Conservation (phyloP, 345 rosid genomes). For the Salix udensis region DNA sequence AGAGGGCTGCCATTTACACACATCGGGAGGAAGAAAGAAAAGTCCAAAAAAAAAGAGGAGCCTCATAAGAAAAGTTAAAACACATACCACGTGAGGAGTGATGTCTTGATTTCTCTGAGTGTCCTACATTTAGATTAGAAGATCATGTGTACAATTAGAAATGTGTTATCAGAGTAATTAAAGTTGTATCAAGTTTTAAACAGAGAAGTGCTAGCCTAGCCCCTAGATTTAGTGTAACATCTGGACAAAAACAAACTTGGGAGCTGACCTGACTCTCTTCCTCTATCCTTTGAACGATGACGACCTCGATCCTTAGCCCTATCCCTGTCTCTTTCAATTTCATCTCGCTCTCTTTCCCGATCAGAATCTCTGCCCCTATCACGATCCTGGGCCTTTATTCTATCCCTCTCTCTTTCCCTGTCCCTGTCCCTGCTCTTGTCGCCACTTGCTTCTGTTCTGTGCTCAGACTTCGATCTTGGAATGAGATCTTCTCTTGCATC, state of each 20-base stretch:
- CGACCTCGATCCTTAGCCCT: constrained; percentile 59
- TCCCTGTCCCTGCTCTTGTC: constrained; percentile 54
- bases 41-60: not conserved
- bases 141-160: not conserved
- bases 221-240: not conserved
- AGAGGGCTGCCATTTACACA: not conserved
- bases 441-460: constrained; percentile 42
- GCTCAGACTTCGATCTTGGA: constrained; percentile 49
- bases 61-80: not conserved
- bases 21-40: not conserved
- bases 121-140: constrained; percentile 29
- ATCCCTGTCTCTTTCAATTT: constrained; percentile 59
- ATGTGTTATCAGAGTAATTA: not conserved
- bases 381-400: constrained; percentile 49
- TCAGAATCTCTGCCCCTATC: constrained; percentile 78
- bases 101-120: constrained; percentile 64
- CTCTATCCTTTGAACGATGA: constrained; percentile 66
- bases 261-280: constrained; percentile 61
- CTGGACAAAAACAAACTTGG: not conserved
- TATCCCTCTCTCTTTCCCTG: constrained; percentile 34
- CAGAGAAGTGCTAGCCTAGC: not conserved
- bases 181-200: constrained; percentile 5
- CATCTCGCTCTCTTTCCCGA: constrained; percentile 67
- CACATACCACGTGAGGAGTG: constrained; percentile 63
- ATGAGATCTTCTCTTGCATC: constrained; percentile 46